Base-by-base conservation (phyloP, 208 protist species). In the Trypanosoma vivax region DNA sequence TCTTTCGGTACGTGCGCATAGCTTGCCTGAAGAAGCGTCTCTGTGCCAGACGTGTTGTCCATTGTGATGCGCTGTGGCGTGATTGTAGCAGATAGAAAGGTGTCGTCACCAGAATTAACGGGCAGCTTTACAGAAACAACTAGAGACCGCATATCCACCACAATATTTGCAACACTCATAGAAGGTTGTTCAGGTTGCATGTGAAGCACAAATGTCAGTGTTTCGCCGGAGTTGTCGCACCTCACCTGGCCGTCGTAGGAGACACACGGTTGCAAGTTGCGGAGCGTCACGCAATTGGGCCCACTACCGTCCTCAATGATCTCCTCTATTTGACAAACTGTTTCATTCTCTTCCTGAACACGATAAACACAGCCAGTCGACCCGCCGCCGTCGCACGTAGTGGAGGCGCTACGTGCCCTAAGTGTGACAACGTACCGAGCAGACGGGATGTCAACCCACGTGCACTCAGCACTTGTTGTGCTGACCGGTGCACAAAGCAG, bases 1-100 rank as follows among this genome's bases (percentile, higher is more conserved):
- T 37, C 25, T 31, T 34, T 30, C 9, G 23, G n/a, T 16, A 61
- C 55, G 6, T 61, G 9, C 19, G 19, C 14, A 19, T 61, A 61
- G 35, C 55, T 61, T 10, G 1, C 25, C 3, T 51, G 33, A 24
- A 46, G 13, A 3, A 3, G 18, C 1, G 11, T 33, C 21, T 23
- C 21, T 0, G 28, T 14, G n/a, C 31, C 34, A 34, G 40, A 21
- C 16, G 19, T 5, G 35, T 61, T 61, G 37, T 51, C 28, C 2
- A 61, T 19, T 1, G 16, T 13, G 0, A 30, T 18, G 0, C 25
- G 10, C n/a, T 47, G n/a, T 6, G 55, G 45, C 6, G 37, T 19
- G n/a, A 61, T 43, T 7, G 13, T 21, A 21, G 49, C 35, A 21
- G 55, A 53, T 5, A 37, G 30, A 33, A 48, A 57, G 29, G 21